Base-by-base conservation (phyloP, 306 rosid genomes). In the Arachis hypogaea region DNA sequence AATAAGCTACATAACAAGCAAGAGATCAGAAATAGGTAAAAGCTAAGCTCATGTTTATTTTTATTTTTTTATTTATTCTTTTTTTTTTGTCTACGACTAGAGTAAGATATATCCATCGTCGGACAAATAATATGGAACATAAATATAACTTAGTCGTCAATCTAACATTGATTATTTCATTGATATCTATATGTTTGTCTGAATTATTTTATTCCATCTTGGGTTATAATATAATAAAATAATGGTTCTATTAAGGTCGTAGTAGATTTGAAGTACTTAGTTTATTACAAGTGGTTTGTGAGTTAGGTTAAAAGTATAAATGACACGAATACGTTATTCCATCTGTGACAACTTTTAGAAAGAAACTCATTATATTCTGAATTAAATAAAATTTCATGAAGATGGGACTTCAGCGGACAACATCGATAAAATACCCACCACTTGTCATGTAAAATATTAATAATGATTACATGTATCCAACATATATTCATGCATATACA, bases 241-340 rank as follows among this genome's bases (percentile, higher is more conserved):
- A 33, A 33, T 33, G 38, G 63, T 42, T 78, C 18, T 36, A 68
- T 30, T 14, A 60, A n/a, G 12, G 61, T 46, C 38, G 12, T 42
- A 30, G 42, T 62, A 16, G 49, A 45, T 43, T 49, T 69, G 58
- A 66, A 22, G 28, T 68, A 40, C 64, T 55, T 74, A 82, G 9
- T 69, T 56, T 57, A 69, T 56, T 47, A 8, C 86, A 69, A 63
- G 80, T 74, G 82, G 80, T 50, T 22, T 57, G 10, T 30, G 42
- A 63, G 73, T 82, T 77, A 46, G 77, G 80, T 63, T 63, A 47
- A 63, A 63, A 68, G 70, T 69, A 47, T 63, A 2, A 2, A 45
- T 49, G 4, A 66, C 44, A 47, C 60, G 3, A 47, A 30, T 62
- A 68, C 45, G 11, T 68, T 11, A 47, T 59, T 44, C 9, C 46